Evolutionary conservation across 192 early-diverging fungal genomes (phyloP).

Genomic region (Backusella psychrophila): DNA sequence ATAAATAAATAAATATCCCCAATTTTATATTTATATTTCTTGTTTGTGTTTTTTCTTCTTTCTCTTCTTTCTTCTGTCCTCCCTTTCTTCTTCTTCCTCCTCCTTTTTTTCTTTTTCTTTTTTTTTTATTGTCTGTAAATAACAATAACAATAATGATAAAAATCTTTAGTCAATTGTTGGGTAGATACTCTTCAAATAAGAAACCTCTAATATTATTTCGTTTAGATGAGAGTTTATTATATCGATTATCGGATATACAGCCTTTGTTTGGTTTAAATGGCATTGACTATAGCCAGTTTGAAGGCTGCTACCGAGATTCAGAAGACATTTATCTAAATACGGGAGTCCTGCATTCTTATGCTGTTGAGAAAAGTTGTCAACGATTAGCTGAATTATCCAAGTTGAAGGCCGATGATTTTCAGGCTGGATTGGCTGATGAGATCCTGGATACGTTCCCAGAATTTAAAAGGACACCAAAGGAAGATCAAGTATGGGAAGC

Average conservation of each 20-base stretch:
- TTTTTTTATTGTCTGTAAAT: background rate
- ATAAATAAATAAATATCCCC: background rate
- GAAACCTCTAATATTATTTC: slow-evolving; percentile 11
- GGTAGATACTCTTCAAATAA: slow-evolving; percentile 9
- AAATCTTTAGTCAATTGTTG: slow-evolving; percentile 13
- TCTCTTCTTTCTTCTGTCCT: background rate
- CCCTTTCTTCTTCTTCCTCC: background rate
- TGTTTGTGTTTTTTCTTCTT: background rate
- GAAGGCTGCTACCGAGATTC: slow-evolving; percentile 17
- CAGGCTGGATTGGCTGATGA: slow-evolving; percentile 3
- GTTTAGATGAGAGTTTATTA: slow-evolving; percentile 11
- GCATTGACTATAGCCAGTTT: background rate
- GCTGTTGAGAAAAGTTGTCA: slow-evolving; percentile 23
- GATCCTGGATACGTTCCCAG: slow-evolving; percentile 12
- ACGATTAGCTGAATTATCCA: slow-evolving; percentile 32
- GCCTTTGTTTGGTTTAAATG: background rate
- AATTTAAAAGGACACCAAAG: slow-evolving; percentile 6
- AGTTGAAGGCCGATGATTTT: slow-evolving; percentile 20
- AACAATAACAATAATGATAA: background rate
- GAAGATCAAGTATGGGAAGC: slow-evolving; percentile 14
- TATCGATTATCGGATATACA: slow-evolving; percentile 7
- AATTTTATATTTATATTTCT: background rate
- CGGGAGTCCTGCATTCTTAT: slow-evolving; percentile 25
- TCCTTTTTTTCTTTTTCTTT: background rate
- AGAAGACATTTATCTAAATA: slow-evolving; percentile 33